Evolutionary conservation across 495 filamentous ascomycete species (phyloP).

Genomic region (Penicillium atrosanguineum): DNA sequence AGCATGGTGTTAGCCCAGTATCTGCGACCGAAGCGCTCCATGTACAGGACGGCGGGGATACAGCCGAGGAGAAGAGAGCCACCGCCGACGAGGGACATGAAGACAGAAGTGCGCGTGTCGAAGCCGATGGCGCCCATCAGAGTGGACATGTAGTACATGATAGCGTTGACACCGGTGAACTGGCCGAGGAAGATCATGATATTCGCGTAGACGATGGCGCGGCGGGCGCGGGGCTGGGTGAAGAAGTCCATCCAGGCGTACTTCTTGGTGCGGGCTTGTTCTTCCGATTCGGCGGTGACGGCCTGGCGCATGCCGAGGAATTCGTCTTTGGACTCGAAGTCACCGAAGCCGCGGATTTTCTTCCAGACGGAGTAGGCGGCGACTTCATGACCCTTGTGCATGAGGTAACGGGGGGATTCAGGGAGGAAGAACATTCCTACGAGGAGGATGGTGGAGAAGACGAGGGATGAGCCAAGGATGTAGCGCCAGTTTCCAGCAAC

Average conservation of each 20-base stretch:
- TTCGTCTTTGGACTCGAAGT: slow-evolving; percentile 51
- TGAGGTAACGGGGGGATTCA: slow-evolving; percentile 55
- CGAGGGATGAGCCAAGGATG: slow-evolving; percentile 61
- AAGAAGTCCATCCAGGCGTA: slow-evolving; percentile 63
- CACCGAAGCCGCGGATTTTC: slow-evolving; percentile 53
- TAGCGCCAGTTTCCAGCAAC: slow-evolving; percentile 62
- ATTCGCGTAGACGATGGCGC: slow-evolving; percentile 60
- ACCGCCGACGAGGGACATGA: slow-evolving; percentile 63
- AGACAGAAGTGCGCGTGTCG: slow-evolving; percentile 46
- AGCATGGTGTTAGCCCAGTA: slow-evolving; percentile 63
- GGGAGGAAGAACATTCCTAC: slow-evolving; percentile 60
- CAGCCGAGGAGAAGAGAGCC: slow-evolving; percentile 55
- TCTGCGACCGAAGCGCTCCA: slow-evolving; percentile 57
- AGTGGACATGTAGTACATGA: slow-evolving; percentile 62
- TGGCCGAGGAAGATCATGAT: slow-evolving; percentile 63
- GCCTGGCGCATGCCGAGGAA: slow-evolving; percentile 60
- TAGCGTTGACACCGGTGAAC: slow-evolving; percentile 59
- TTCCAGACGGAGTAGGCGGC: slow-evolving; percentile 61
- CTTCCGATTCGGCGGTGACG: slow-evolving; percentile 46
- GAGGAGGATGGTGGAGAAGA: slow-evolving; percentile 61
- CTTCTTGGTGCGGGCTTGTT: slow-evolving; percentile 36
- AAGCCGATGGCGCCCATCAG: slow-evolving; percentile 59
- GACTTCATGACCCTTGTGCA: slow-evolving; percentile 49
- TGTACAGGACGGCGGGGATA: slow-evolving; percentile 57
- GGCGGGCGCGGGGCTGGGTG: slow-evolving; percentile 55